Percentiles rank a stretch among this genome's conserved stretches.
Conservation (phyloP, 2,329 filamentous ascomycete genomes). For the Chrysoporthe cubensis region DNA sequence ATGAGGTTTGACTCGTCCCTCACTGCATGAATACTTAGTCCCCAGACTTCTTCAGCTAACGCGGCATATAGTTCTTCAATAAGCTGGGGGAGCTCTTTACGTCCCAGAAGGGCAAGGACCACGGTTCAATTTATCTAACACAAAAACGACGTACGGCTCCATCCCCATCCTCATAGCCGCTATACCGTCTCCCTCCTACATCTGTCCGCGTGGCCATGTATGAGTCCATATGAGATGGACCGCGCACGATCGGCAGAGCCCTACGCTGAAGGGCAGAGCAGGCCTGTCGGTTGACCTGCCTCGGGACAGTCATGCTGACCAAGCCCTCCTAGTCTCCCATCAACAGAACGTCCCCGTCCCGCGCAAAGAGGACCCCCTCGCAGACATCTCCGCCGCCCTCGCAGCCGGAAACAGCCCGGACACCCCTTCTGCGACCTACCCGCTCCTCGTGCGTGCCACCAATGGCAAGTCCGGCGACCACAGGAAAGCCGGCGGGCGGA, state of each 20-base stretch:
- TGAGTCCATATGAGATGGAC: neutral
- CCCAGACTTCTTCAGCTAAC: slow-evolving; percentile 25
- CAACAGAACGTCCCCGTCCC: slow-evolving; percentile 48
- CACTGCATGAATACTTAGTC: no score
- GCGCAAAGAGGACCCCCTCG: slow-evolving; percentile 55
- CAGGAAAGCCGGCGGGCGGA: slow-evolving; percentile 55
- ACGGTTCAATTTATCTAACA: slow-evolving; percentile 74
- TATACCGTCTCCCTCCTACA: neutral
- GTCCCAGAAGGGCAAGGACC: slow-evolving; percentile 67
- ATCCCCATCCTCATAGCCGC: neutral
- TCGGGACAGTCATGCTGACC: neutral
- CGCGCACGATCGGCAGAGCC: neutral
- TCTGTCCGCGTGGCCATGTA: neutral
- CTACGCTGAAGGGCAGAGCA: neutral
- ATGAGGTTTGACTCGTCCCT: slow-evolving; percentile 40
- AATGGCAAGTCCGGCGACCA: slow-evolving; percentile 70
- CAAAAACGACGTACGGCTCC: slow-evolving; percentile 70
- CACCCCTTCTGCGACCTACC: slow-evolving; percentile 38
- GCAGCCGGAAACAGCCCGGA: slow-evolving; percentile 40
- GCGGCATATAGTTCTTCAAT: slow-evolving; percentile 68
- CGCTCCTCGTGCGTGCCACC: slow-evolving; percentile 81
- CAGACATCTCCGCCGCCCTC: slow-evolving; percentile 61
- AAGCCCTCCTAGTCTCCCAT: slow-evolving; percentile 44
- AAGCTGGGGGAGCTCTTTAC: slow-evolving; percentile 71
- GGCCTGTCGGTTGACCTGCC: neutral